Base-by-base conservation (phyloP, 2,329 filamentous ascomycete species). In the Sporothrix luriei region DNA sequence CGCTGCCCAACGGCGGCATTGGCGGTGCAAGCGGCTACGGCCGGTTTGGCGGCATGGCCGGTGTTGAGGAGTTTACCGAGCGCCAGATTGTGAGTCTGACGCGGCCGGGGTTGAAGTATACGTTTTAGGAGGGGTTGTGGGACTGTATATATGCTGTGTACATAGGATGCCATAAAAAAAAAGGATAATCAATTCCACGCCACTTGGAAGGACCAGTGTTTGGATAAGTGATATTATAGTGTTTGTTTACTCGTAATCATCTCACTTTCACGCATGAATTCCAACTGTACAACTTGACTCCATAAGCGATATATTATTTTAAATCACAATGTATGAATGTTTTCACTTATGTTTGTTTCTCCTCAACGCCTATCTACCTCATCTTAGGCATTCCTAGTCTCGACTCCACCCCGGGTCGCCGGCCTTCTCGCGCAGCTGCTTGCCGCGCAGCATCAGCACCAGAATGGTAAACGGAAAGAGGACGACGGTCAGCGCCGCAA, bases 21-120 rank as follows among this genome's bases (percentile, higher is more conserved):
- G 81, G 81, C 69, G 78, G 78, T 3, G 79, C 78, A 66, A 81
- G 80, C 64, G 80, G 81, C 5, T 82, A 80, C 68, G 82, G 82
- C 1, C 74, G 81, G 16, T 83, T 83, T 69, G 77, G 77, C 19
- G 77, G 77, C 2, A 77, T 76, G 40, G 75, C 76, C 11, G 78
- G 77, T 0, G 76, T 78, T 21, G 76, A 79, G 43, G 78, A 78
- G 68, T 80, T 80, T 70, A 77, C 78, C 14, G 77, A 79, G 72
- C 75, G 75, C 51, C 78, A 79, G 75, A 79, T 79, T 59, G 74
- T 80, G 40, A 80, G 72, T 38, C 38, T 77, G 62, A 75, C 74
- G 2, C 70, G 73, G 38, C 73, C 75, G 3, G 75, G 75, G 19
- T 68, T 74, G 70, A 76, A 73, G 69, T 76, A 76, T 55, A 24